Evolutionary conservation across 495 filamentous ascomycete genomes (phyloP).

Genomic region (Tuber microsphaerosporum): DNA sequence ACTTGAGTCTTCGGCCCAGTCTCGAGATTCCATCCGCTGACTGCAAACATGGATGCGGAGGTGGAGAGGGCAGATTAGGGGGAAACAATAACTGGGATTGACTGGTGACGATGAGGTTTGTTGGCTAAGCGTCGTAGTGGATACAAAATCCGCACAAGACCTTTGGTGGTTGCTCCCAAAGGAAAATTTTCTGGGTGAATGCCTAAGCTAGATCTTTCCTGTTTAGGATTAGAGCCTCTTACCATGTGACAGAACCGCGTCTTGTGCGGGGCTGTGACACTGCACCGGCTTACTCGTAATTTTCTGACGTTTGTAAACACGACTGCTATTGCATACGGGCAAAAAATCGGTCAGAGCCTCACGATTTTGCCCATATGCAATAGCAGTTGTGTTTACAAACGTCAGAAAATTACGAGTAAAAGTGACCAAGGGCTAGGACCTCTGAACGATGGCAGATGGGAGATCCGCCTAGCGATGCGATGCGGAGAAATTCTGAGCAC

Average conservation of each 20-base stretch:
- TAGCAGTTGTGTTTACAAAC: too few species aligned
- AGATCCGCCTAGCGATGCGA: not conserved
- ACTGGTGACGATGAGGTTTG: slow-evolving; percentile 10
- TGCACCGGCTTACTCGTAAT: not conserved
- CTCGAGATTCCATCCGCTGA: slow-evolving; percentile 80
- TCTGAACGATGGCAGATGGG: not conserved
- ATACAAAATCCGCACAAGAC: not conserved
- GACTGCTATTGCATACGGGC: too few species aligned
- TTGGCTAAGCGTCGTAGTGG: not conserved
- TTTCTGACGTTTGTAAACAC: too few species aligned
- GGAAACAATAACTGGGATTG: slow-evolving; percentile 7
- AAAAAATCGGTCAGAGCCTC: too few species aligned
- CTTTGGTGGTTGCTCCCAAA: not conserved
- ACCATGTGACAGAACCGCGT: not conserved
- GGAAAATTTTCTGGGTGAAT: slow-evolving; percentile 15
- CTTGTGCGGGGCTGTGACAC: not conserved
- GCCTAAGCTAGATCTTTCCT: not conserved
- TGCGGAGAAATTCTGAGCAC: not conserved
- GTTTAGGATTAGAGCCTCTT: not conserved
- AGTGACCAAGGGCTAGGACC: not conserved
- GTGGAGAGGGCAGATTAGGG: not conserved
- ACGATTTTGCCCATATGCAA: too few species aligned
- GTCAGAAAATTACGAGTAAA: too few species aligned
- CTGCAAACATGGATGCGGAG: slow-evolving; percentile 68
- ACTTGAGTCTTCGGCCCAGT: slow-evolving; percentile 65